Percentiles rank a stretch among this genome's conserved stretches.
Evolutionary conservation across 2,329 filamentous ascomycete species (phyloP).

Genomic region (Endocalyx cinctus): DNA sequence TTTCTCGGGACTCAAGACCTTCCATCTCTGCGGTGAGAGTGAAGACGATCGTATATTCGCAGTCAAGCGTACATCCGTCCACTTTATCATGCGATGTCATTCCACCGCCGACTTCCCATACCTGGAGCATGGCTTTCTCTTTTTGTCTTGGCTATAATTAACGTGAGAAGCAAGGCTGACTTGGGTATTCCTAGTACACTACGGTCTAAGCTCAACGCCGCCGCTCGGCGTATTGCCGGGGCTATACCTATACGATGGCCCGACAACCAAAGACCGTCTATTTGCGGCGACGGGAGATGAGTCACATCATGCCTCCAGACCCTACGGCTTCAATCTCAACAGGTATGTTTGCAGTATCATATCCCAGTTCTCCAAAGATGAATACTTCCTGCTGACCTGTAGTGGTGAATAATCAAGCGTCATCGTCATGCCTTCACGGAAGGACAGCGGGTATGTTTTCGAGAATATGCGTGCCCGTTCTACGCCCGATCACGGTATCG

Average conservation of each 20-base stretch:
- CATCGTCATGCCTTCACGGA: conserved; percentile 4
- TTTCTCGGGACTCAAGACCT: conserved; percentile 7
- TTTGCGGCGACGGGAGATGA: conserved; percentile 13
- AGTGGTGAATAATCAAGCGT: no score
- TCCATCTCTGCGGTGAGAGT: conserved; percentile 7
- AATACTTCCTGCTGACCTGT: no score
- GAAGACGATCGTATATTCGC: conserved; percentile 13
- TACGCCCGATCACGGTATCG: conserved; percentile 2
- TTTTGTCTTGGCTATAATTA: no score
- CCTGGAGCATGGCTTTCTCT: no score
- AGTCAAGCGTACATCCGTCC: no score
- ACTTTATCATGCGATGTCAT: no score
- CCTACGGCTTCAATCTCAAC: conserved; percentile 6
- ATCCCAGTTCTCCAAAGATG: no score
- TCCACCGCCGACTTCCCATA: no score
- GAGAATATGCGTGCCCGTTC: conserved; percentile 10
- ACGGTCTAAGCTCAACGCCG: conserved; percentile 7
- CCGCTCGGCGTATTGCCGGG: conserved; percentile 11
- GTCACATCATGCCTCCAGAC: neutral
- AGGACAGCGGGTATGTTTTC: conserved; percentile 1
- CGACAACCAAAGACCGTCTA: conserved; percentile 10
- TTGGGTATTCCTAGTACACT: no score
- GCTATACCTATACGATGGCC: conserved; percentile 13
- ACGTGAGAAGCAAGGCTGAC: no score
- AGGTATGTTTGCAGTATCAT: no score